These are phyloP conservation scores for Chlorella vulgaris DNA, from an alignment of 139 green algal species.

Conservation along the genomic window DNA sequence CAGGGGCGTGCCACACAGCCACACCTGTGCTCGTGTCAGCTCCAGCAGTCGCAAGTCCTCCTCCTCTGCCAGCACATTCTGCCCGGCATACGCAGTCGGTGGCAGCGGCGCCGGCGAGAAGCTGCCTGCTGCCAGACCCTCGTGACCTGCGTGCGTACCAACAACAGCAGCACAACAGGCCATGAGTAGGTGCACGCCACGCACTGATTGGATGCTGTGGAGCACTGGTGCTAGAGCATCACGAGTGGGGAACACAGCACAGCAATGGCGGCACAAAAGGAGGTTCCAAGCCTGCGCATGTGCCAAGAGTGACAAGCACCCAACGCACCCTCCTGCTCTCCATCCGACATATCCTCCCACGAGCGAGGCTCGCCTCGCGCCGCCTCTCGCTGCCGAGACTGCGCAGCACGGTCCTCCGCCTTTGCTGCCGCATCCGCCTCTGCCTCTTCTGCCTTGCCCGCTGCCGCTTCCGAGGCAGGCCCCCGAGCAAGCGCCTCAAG, in stretches of 20 bases:
- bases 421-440: background rate
- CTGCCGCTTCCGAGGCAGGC: background rate
- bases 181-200: background rate
- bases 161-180: background rate
- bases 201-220: too few species aligned
- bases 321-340: conserved; percentile 17
- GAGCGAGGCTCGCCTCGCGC: conserved; percentile 36
- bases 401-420: background rate
- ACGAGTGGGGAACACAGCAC: too few species aligned
- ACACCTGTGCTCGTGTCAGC: conserved; percentile 69
- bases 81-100: conserved; percentile 44
- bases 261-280: too few species aligned
- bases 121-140: conserved; percentile 38
- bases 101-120: conserved; percentile 69
- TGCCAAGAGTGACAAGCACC: too few species aligned
- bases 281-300: too few species aligned
- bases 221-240: too few species aligned
- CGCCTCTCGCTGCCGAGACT: background rate
- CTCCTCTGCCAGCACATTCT: conserved; percentile 77
- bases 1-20: conserved; percentile 34
- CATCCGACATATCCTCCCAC: conserved; percentile 42
- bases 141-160: background rate
- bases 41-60: conserved; percentile 70
- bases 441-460: background rate
- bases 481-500: background rate